Percentiles rank a stretch among this genome's conserved stretches.
phyloP scores from a whole-genome alignment of 306 rosid genomes.

The Quercus bicolor region DNA sequence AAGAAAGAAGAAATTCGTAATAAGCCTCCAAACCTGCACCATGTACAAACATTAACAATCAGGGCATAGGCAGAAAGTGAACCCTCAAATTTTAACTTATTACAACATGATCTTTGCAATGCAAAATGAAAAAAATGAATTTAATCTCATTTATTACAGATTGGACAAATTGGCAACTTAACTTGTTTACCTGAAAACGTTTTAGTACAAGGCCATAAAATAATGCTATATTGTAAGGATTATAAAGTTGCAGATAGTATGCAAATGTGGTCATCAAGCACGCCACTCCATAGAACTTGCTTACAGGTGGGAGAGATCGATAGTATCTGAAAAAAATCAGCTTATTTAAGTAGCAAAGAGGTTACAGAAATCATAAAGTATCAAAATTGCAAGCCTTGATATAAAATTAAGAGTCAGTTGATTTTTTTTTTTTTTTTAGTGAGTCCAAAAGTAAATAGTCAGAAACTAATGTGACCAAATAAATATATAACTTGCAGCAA shows the following conservation, averaged over 20 bases:
- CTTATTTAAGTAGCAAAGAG: neutral
- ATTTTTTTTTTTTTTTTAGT: no score
- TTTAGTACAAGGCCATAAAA: slow-evolving; percentile 42
- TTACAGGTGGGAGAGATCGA: slow-evolving; percentile 67
- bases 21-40: slow-evolving; percentile 62
- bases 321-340: slow-evolving; percentile 44
- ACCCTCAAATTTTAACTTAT: no score
- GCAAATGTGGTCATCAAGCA: slow-evolving; percentile 62
- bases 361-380: neutral
- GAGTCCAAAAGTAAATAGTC: neutral
- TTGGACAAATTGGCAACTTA: neutral
- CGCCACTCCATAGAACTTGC: slow-evolving; percentile 63
- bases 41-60: slow-evolving; percentile 4
- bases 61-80: neutral
- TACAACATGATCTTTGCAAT: no score
- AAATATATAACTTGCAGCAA: neutral
- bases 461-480: neutral
- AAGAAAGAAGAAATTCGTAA: slow-evolving; percentile 74
- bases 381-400: neutral
- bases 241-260: no score
- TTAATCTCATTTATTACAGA: neutral
- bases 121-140: neutral
- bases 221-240: slow-evolving; percentile 22
- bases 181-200: slow-evolving; percentile 48
- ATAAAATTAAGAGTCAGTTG: neutral